These are phyloP conservation scores for Phyllosticta ampelicida DNA, from an alignment of 2,329 filamentous ascomycete species.

Conservation along the genomic window DNA sequence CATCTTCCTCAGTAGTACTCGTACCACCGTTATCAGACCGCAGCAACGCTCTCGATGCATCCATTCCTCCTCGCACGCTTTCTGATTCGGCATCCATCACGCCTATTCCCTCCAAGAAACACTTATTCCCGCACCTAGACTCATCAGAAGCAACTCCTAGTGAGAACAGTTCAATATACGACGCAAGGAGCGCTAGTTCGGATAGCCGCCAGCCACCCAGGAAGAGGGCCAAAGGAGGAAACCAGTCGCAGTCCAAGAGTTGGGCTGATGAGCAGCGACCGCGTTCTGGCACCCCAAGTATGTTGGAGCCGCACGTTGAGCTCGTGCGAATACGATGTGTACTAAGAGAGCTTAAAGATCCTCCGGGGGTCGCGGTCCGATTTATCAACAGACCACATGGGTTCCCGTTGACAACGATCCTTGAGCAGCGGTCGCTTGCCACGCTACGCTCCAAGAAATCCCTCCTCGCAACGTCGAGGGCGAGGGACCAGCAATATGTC, in stretches of 20 bases:
- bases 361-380: constrained; percentile 10
- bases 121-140: constrained; percentile 8
- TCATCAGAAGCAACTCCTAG: constrained; percentile 12
- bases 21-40: constrained; percentile 7
- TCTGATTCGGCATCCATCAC: background rate
- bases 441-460: constrained; percentile 24
- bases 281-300: constrained; percentile 1
- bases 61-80: background rate
- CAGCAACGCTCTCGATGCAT: constrained; percentile 7
- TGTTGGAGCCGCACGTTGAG: background rate
- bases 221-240: background rate
- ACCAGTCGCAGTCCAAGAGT: background rate
- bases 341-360: background rate
- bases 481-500: background rate
- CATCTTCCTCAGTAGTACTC: constrained; percentile 3
- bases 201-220: background rate
- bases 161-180: constrained; percentile 10
- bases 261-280: constrained; percentile 2
- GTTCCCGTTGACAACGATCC: constrained; percentile 33
- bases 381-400: constrained; percentile 22
- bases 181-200: constrained; percentile 1
- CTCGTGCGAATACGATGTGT: background rate
- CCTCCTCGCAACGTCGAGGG: background rate
- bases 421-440: constrained; percentile 32
- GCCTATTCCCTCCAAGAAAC: background rate